These are phyloP conservation scores for Termitomyces bulborhizus DNA, from an alignment of 768 basidiomycete genomes.

Conservation along the genomic window DNA sequence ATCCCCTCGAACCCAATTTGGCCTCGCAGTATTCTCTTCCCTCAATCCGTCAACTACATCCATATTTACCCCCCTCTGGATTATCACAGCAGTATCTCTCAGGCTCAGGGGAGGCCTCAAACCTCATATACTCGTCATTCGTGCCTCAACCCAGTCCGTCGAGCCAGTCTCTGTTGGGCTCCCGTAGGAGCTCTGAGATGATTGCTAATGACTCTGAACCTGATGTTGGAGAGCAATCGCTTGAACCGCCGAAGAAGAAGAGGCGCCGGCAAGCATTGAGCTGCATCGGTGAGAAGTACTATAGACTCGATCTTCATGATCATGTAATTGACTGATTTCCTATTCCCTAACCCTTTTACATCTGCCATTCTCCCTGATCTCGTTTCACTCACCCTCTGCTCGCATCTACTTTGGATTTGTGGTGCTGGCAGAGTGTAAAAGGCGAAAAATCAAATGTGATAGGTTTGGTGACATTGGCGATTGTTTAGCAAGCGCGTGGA, in stretches of 20 bases:
- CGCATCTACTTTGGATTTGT: slow-evolving; percentile 21
- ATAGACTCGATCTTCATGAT: neutral
- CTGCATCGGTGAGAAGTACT: slow-evolving; percentile 61
- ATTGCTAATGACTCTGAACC: slow-evolving; percentile 48
- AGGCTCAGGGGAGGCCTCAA: slow-evolving; percentile 12
- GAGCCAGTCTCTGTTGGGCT: slow-evolving; percentile 13
- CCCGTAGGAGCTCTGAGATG: slow-evolving; percentile 23
- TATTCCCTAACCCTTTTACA: neutral
- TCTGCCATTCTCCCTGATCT: neutral
- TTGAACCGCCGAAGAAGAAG: slow-evolving; percentile 75
- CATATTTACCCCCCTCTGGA: slow-evolving; percentile 54
- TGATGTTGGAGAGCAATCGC: slow-evolving; percentile 44
- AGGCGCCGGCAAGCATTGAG: slow-evolving; percentile 76
- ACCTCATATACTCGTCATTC: slow-evolving; percentile 17
- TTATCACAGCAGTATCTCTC: slow-evolving; percentile 22
- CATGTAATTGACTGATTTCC: neutral
- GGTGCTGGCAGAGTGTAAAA: slow-evolving; percentile 61
- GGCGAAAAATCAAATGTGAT: slow-evolving; percentile 86
- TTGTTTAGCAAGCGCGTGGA: neutral
- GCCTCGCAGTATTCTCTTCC: slow-evolving; percentile 41
- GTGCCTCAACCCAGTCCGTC: slow-evolving; percentile 21
- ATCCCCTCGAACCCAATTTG: slow-evolving; percentile 15
- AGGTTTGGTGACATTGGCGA: slow-evolving; percentile 38
- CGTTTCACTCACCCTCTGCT: neutral
- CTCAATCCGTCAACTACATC: slow-evolving; percentile 64